Evolutionary conservation across 768 basidiomycete species (phyloP), one percentile per base, ranked within the genome.

Genomic region (Butyriboletus loyo): DNA sequence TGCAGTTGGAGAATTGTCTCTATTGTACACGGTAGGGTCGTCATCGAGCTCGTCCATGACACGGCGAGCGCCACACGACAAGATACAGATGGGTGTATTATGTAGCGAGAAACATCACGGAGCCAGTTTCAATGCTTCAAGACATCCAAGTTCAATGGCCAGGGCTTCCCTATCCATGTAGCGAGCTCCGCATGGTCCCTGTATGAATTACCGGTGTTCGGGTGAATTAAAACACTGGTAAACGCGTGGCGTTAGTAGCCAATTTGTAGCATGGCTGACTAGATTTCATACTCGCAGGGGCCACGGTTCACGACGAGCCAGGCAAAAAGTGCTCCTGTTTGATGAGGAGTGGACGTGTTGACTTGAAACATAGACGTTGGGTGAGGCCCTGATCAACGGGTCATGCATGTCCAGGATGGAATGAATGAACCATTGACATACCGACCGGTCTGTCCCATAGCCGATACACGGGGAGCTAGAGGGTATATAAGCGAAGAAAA

Each of bases 351-450:
- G 66, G 83, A 82, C 1, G 80, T 81, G 62, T 88, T 81, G 53
- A 87, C 77, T 63, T 88, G 80, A 60, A 87, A 88, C 85, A 87
- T 87, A 7, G 83, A 77, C 9, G 79, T 80, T 0, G 86, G 82
- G 57, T 88, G 87, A 0, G 85, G 87, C 73, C 85, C 86, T 68
- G 55, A 21, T 30, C 14, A 5, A 6, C 8, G 38, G 15, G 44
- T 55, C 14, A 62, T n/a, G 8, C 1, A 4, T 15, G 32, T 42
- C 8, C 28, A 38, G 21, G 15, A 15, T 28, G 13, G 5, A 7
- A 21, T 0, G 24, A 19, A 38, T 11, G 38, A n/a, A 7, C 25
- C 7, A 41, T 31, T n/a, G 37, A 66, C 77, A 55, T 32, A 81
- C 85, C 86, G 36, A 87, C 69, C 3, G 86, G 75, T 32, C 69